Evolutionary conservation across 2,329 filamentous ascomycete species (phyloP), one percentile per base, ranked within the genome.

Genomic region (Pyricularia grisea): DNA sequence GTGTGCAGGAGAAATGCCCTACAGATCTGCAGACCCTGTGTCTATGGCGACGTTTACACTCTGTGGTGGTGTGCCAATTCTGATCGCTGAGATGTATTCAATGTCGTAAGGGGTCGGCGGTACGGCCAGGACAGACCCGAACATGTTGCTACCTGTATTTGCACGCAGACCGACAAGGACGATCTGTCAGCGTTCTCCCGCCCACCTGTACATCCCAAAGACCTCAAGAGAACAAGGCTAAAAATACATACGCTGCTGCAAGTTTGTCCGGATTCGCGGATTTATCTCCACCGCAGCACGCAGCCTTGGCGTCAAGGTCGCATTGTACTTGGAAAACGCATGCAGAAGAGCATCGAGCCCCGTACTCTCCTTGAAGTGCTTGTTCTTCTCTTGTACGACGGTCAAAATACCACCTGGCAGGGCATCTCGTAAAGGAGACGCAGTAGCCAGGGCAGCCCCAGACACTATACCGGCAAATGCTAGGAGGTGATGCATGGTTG

Each of bases 271-370:
- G 11, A 50, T 20, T 2, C 61, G 33, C 20, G 28, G 10, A 33
- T 69, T 67, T n/a, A 63, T 71, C 68, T 72, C 69, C 55, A 76
- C 70, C 31, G 73, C 74, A 17, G 55, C 67, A 61, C 70, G 70
- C 7, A 78, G 72, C 7, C 70, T 70, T 33, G 72, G 72, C 1
- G 77, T 76, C 2, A 79, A 65, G 12, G 74, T 69, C 7, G 72
- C 72, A 28, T 76, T 75, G 63, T 76, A 78, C 73, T 80, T 80
- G 70, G 69, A 70, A 71, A 78, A 79, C 27, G 74, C 74, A 66
- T 75, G 50, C 33, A 69, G n/a, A 20, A 69, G 61, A 3, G 68
- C 68, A 10, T 69, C 65, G 4, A 69, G 66, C n/a, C 68, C 68
- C 3, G 25, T 64, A 9, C 17, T 42, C 17, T 25, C 11, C 6